Base-by-base conservation (phyloP, 441 rosid species). In the Euphorbia celastroides region DNA sequence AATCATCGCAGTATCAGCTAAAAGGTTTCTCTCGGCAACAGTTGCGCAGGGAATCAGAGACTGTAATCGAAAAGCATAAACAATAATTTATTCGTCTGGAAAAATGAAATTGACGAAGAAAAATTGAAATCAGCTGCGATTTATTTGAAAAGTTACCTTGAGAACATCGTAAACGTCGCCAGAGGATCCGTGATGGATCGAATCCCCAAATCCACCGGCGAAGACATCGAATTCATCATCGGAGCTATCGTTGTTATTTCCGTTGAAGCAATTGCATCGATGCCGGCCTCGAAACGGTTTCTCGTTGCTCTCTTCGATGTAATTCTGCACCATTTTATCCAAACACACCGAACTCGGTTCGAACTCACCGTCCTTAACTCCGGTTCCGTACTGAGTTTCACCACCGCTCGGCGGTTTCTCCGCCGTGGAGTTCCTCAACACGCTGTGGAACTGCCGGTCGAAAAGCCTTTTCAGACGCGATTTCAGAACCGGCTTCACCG, bases 251-350 rank as follows among this genome's bases (percentile, higher is more conserved):
- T 79, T 85, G 67, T 74, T 75, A 55, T 79, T 88, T 5, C 88
- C 90, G 77, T 89, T 89, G 62, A 93, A 93, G 92, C 97, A 91
- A 73, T 86, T 89, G 84, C 95, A 86, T 74, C 98, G 88, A 55
- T 83, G 84, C 60, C 92, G 85, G 73, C 87, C 85, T 60, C 86
- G 81, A 76, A 84, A 80, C 1, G 83, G 89, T 83, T 86, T 91
- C 81, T 93, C 96, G 81, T 76, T 84, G 72, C 75, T 79, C 59
- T 84, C 97, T 70, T 93, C 99, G 2, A 93, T 86, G 79, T 86
- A 93, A 70, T 75, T 91, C 78, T 82, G 95, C 26, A 93, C 96
- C 96, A 93, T 82, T 79, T 89, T 93, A 42, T 77, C 89, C 74
- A 93, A 75, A 68, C 95, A 89, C 62, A 89, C 77, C 0, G 98